Percentiles rank a stretch among this genome's conserved stretches.
These are phyloP conservation scores for Multifurca ochricompacta DNA, from an alignment of 768 basidiomycete genomes.

Conservation along the genomic window DNA sequence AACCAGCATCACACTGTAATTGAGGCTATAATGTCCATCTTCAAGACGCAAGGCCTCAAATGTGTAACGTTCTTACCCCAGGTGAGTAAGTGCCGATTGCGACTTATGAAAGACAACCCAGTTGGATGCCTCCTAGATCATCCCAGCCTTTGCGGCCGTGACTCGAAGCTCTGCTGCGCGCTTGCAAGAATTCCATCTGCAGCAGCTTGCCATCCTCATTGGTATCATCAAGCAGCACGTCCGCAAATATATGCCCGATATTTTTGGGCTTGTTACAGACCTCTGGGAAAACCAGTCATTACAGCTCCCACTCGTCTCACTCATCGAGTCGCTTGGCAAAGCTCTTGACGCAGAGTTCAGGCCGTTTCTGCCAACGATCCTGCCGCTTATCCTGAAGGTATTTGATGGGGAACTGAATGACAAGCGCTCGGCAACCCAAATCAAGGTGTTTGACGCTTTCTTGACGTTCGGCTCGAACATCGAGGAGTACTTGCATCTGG, in stretches of 20 bases:
- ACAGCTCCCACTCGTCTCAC: slow-evolving; percentile 84
- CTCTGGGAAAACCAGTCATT: slow-evolving; percentile 82
- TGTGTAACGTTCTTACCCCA: slow-evolving; percentile 94
- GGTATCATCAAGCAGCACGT: slow-evolving; percentile 97
- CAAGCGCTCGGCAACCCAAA: slow-evolving; percentile 67
- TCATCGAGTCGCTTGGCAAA: slow-evolving; percentile 88
- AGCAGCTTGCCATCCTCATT: slow-evolving; percentile 91
- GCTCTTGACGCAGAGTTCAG: slow-evolving; percentile 97
- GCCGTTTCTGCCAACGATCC: slow-evolving; percentile 83
- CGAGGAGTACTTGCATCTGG: slow-evolving; percentile 95
- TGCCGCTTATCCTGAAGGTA: slow-evolving; percentile 84
- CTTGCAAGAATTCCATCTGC: slow-evolving; percentile 87
- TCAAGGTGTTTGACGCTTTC: slow-evolving; percentile 91
- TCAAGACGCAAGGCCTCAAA: slow-evolving; percentile 95
- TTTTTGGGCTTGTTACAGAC: slow-evolving; percentile 80
- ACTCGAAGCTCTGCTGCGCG: slow-evolving; percentile 75
- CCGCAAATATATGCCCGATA: slow-evolving; percentile 79
- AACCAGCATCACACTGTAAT: slow-evolving; percentile 89
- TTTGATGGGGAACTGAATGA: slow-evolving; percentile 86
- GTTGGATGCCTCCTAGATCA: slow-evolving; percentile 47
- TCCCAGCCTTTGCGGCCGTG: slow-evolving; percentile 89
- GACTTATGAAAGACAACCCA: not conserved
- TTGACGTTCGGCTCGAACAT: slow-evolving; percentile 93
- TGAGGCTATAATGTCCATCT: slow-evolving; percentile 97
- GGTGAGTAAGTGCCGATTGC: slow-evolving; percentile 34